A percentile compares a stretch with the other conserved stretches of the same genome.
These are phyloP conservation scores for Apiospora kogelbergensis DNA, from an alignment of 2,329 filamentous ascomycete species.

Conservation along the genomic window DNA sequence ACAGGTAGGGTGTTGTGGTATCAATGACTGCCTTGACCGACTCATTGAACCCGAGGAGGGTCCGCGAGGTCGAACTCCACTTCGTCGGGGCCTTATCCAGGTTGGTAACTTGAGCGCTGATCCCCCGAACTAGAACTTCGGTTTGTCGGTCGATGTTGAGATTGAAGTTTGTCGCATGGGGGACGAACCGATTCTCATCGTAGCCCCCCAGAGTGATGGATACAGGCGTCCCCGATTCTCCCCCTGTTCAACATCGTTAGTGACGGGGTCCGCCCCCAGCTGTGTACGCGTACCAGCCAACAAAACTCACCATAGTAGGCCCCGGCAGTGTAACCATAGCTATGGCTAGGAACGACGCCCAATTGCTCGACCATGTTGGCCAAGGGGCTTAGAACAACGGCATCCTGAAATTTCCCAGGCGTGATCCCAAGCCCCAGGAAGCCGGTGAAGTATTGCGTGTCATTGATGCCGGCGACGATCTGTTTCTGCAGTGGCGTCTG, in stretches of 20 bases:
- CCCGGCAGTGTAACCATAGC: conserved; percentile 75
- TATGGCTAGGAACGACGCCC: conserved; percentile 67
- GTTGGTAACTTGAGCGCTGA: conserved; percentile 41
- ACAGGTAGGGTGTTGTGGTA: conserved; percentile 63
- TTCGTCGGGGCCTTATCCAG: conserved; percentile 30
- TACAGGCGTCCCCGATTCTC: conserved; percentile 42
- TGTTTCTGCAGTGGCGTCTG: conserved; percentile 43
- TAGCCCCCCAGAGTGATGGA: conserved; percentile 71
- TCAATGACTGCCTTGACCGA: conserved; percentile 58
- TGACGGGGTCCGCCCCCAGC: not conserved
- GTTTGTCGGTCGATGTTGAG: conserved; percentile 56
- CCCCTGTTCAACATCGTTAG: conserved; percentile 34
- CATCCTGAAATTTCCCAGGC: conserved; percentile 50
- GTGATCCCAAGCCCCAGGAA: conserved; percentile 57
- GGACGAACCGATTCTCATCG: conserved; percentile 60
- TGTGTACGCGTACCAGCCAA: not conserved
- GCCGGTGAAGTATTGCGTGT: conserved; percentile 55
- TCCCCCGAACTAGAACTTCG: conserved; percentile 59
- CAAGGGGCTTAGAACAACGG: conserved; percentile 51
- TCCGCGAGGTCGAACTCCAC: conserved; percentile 39
- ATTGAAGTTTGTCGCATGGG: conserved; percentile 61
- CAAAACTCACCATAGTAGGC: conserved; percentile 64
- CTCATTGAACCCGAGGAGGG: conserved; percentile 45
- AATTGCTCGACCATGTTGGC: conserved; percentile 58
- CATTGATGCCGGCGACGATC: conserved; percentile 53